These are phyloP conservation scores for Pseudopithomyces maydicus DNA, from an alignment of 2,329 filamentous ascomycete species.

Conservation along the genomic window DNA sequence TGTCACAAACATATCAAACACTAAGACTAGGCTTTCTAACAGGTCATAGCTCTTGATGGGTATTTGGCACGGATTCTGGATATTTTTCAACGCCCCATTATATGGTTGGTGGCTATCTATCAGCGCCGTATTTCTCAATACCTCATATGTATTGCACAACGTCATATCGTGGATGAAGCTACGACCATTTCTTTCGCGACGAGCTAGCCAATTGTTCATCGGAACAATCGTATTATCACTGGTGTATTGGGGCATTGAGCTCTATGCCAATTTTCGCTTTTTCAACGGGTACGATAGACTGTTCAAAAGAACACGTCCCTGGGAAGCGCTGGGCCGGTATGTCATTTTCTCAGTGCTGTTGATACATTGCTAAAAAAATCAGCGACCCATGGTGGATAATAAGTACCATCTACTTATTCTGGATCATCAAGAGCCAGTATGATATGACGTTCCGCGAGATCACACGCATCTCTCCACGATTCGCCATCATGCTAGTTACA, in stretches of 20 bases:
- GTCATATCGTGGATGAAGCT: conserved; percentile 72
- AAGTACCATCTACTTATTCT: conserved; percentile 63
- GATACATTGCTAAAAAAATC: too few relatives aligned
- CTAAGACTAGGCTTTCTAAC: background rate
- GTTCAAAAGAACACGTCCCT: conserved; percentile 61
- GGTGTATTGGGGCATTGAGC: conserved; percentile 68
- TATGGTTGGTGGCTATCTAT: conserved; percentile 69
- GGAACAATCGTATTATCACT: conserved; percentile 62
- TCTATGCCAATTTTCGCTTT: conserved; percentile 68
- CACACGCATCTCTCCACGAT: conserved; percentile 65
- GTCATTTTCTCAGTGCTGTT: too few relatives aligned
- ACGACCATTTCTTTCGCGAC: conserved; percentile 60
- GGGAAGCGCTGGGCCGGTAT: conserved; percentile 62
- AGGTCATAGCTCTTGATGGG: conserved; percentile 57
- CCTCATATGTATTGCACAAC: conserved; percentile 69
- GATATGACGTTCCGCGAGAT: conserved; percentile 63
- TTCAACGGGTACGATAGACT: conserved; percentile 62
- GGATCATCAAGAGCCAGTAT: conserved; percentile 67
- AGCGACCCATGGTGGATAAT: conserved; percentile 71
- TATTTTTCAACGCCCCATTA: conserved; percentile 59
- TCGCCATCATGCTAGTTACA: conserved; percentile 64
- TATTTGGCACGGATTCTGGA: conserved; percentile 63
- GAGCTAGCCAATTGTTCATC: conserved; percentile 62
- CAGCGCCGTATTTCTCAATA: conserved; percentile 64
- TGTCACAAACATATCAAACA: too few relatives aligned